phyloP scores from a whole-genome alignment of 2,329 filamentous ascomycete species.

The Microdochium paspali region DNA sequence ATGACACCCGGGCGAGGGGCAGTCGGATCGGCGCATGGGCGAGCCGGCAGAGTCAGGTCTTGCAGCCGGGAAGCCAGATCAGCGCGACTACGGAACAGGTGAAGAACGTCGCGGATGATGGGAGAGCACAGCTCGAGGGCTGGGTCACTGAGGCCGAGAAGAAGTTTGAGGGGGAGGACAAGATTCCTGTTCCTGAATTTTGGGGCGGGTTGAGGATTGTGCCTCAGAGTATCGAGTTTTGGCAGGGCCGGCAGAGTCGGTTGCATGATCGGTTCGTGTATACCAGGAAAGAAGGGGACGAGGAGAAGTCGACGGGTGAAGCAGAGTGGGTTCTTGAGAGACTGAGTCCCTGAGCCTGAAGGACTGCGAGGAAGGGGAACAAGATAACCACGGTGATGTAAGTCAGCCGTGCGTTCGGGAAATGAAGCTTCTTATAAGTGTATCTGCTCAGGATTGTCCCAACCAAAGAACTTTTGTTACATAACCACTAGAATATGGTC shows the following conservation, averaged over 20 bases:
- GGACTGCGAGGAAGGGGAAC: background rate
- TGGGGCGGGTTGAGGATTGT: slow-evolving; percentile 88
- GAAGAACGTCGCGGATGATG: slow-evolving; percentile 43
- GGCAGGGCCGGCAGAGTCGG: slow-evolving; percentile 83
- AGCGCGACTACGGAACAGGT: slow-evolving; percentile 13
- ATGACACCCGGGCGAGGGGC: slow-evolving; percentile 62
- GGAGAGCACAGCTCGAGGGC: slow-evolving; percentile 63
- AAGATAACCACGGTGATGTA: too few species aligned
- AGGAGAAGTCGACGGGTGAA: slow-evolving; percentile 25
- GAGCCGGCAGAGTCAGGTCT: slow-evolving; percentile 73
- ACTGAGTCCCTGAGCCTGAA: slow-evolving; percentile 53
- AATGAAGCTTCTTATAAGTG: too few species aligned
- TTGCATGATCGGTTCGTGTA: slow-evolving; percentile 93
- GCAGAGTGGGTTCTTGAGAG: slow-evolving; percentile 60
- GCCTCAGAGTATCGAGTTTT: slow-evolving; percentile 87
- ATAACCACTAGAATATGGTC: too few species aligned
- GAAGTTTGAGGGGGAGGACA: slow-evolving; percentile 63
- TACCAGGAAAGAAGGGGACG: slow-evolving; percentile 40
- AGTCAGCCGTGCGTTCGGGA: too few species aligned
- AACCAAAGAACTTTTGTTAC: too few species aligned
- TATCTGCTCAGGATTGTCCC: too few species aligned
- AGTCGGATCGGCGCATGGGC: slow-evolving; percentile 89
- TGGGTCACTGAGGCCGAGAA: slow-evolving; percentile 71
- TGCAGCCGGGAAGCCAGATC: slow-evolving; percentile 33
- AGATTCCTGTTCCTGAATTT: slow-evolving; percentile 85